Conservation (phyloP, 371 early-diverging fungal species). For the Mortierella sp. region DNA sequence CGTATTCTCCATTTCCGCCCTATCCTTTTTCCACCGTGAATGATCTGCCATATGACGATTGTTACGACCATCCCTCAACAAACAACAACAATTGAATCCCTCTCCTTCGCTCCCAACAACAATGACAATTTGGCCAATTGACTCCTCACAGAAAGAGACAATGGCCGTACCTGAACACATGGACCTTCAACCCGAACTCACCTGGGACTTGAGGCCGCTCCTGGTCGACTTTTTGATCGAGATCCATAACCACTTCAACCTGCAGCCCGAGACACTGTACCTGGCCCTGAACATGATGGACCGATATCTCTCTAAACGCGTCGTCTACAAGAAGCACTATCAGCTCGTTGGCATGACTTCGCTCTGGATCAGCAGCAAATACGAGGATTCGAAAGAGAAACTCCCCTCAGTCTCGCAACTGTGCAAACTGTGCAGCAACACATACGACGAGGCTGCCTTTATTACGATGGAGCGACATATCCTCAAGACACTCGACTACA, state of each 20-base stretch:
- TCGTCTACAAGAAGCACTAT: conserved; percentile 53
- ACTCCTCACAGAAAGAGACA: conserved; percentile 39
- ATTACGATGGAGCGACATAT: conserved; percentile 57
- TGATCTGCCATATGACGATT: conserved; percentile 7
- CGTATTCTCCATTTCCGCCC: background rate
- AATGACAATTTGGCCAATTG: background rate
- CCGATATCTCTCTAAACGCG: conserved; percentile 65
- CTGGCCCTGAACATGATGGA: conserved; percentile 79
- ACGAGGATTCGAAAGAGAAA: conserved; percentile 54
- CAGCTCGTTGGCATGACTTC: conserved; percentile 58
- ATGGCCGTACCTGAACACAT: conserved; percentile 64
- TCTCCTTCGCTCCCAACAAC: background rate
- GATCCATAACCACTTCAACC: conserved; percentile 73
- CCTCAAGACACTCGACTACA: conserved; percentile 55
- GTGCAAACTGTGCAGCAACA: conserved; percentile 53
- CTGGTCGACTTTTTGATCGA: conserved; percentile 79
- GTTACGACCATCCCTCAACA: background rate
- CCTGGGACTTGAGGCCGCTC: conserved; percentile 73
- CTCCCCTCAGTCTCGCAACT: conserved; percentile 50
- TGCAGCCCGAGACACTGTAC: conserved; percentile 80
- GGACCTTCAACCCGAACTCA: conserved; percentile 70
- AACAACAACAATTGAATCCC: background rate
- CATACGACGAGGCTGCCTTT: conserved; percentile 53
- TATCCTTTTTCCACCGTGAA: conserved; percentile 1
- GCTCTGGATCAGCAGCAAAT: conserved; percentile 53